Evolutionary conservation across 768 basidiomycete genomes (phyloP).

Genomic region (Agaricus subrufescens): DNA sequence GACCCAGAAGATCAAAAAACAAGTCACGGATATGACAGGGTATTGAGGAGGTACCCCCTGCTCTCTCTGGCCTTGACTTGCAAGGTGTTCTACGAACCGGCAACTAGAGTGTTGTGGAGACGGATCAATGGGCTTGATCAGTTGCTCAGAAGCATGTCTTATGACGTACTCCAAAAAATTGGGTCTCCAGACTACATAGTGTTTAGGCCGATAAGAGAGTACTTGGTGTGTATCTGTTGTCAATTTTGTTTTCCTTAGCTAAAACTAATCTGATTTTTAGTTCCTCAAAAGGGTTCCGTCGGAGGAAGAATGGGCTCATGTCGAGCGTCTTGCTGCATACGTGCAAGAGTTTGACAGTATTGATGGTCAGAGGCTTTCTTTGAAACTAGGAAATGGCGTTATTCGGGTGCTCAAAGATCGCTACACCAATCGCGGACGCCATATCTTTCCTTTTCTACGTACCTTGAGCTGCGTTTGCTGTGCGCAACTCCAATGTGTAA

Average conservation of each 20-base stretch:
- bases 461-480: background rate
- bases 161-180: background rate
- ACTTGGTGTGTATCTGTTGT: background rate
- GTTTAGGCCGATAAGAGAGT: background rate
- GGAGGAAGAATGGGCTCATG: background rate
- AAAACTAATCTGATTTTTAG: background rate
- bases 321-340: slow-evolving; percentile 1
- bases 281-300: slow-evolving; percentile 1
- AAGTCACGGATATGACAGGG: background rate
- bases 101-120: background rate
- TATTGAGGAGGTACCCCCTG: background rate
- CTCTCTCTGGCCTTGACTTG: slow-evolving; percentile 1
- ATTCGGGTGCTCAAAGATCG: background rate
- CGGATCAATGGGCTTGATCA: background rate
- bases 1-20: background rate
- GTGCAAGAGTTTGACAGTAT: background rate
- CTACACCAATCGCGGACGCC: background rate
- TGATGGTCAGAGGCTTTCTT: background rate
- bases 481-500: background rate
- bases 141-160: background rate
- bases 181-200: background rate
- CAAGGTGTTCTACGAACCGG: slow-evolving; percentile 2
- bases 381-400: background rate
- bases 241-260: background rate
- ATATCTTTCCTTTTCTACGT: background rate